Conservation (phyloP, 768 basidiomycete species). For the Filobasidium floriforme region DNA sequence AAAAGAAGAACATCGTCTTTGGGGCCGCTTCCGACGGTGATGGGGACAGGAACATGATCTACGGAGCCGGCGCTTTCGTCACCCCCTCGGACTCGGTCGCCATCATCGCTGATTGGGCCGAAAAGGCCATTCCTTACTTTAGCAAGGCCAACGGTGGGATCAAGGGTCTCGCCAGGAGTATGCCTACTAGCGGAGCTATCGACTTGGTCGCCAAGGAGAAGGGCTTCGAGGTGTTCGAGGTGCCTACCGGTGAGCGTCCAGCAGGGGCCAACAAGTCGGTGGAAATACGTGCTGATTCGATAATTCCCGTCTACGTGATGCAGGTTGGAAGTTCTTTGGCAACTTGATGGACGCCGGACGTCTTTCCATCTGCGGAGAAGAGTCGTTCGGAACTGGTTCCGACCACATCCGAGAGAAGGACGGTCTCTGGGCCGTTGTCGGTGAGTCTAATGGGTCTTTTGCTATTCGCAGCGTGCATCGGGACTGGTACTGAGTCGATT, state of each 20-base stretch:
- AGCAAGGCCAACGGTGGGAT: slow-evolving; percentile 68
- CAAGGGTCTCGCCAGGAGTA: slow-evolving; percentile 90
- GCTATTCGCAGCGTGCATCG: neutral
- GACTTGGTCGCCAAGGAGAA: slow-evolving; percentile 92
- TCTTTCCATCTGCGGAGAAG: slow-evolving; percentile 96
- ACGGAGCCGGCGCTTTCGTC: slow-evolving; percentile 94
- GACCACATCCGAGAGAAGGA: slow-evolving; percentile 99
- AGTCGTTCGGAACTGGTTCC: slow-evolving; percentile 98
- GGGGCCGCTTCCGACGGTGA: slow-evolving; percentile 97
- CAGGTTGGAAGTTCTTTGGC: slow-evolving; percentile 99
- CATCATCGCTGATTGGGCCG: slow-evolving; percentile 92
- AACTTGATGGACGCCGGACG: slow-evolving; percentile 99
- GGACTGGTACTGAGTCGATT: neutral
- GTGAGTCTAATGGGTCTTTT: slow-evolving; percentile 49
- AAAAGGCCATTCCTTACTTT: slow-evolving; percentile 47
- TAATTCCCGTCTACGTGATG: neutral
- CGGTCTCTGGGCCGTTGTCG: slow-evolving; percentile 93
- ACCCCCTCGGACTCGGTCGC: slow-evolving; percentile 97
- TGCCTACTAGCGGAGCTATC: slow-evolving; percentile 96
- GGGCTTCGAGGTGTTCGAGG: slow-evolving; percentile 85
- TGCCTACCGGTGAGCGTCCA: slow-evolving; percentile 72
- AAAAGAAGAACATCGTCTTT: slow-evolving; percentile 74
- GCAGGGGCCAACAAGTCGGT: neutral
- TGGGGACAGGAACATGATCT: slow-evolving; percentile 99
- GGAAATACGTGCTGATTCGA: neutral